phyloP scores from a whole-genome alignment of 106 monocot species.

The Apostasia ramifera region DNA sequence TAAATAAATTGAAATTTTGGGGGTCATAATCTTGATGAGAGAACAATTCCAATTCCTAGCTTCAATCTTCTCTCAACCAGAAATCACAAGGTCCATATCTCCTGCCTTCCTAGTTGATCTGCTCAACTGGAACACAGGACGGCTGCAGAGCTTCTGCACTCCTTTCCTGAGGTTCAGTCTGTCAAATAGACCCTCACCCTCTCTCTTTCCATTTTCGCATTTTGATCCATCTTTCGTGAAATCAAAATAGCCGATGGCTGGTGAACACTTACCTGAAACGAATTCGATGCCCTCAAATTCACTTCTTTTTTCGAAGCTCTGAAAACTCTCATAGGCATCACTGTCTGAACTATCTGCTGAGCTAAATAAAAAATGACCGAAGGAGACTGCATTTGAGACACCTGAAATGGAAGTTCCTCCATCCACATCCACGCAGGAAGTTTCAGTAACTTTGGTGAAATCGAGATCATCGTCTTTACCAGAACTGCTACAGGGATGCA shows the following conservation, averaged over 20 bases:
- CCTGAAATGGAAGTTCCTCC: slow-evolving; percentile 3
- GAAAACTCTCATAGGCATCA: slow-evolving; percentile 24
- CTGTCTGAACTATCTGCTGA: slow-evolving; percentile 15
- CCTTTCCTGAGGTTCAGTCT: slow-evolving; percentile 54
- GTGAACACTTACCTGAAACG: slow-evolving; percentile 15
- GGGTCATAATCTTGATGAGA: neutral
- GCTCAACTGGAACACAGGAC: slow-evolving; percentile 66
- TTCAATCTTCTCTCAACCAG: neutral
- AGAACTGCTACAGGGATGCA: slow-evolving; percentile 30
- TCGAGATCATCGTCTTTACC: slow-evolving; percentile 16
- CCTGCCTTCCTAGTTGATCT: slow-evolving; percentile 42
- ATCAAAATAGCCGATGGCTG: slow-evolving; percentile 6
- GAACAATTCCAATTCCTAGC: neutral
- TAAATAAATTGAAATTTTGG: neutral
- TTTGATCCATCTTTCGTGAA: slow-evolving; percentile 18
- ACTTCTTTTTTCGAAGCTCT: slow-evolving; percentile 20
- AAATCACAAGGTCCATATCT: slow-evolving; percentile 25
- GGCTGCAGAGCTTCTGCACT: slow-evolving; percentile 54
- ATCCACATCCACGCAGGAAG: neutral
- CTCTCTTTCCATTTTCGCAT: slow-evolving; percentile 18
- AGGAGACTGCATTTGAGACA: slow-evolving; percentile 11
- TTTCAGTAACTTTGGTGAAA: slow-evolving; percentile 14
- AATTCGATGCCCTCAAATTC: slow-evolving; percentile 11
- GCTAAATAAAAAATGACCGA: slow-evolving; percentile 17
- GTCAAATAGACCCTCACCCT: slow-evolving; percentile 34